Evolutionary conservation across 1,139 yeast genomes (phyloP), one percentile per base, ranked within the genome.

Genomic region (Lodderomyces beijingensis): DNA sequence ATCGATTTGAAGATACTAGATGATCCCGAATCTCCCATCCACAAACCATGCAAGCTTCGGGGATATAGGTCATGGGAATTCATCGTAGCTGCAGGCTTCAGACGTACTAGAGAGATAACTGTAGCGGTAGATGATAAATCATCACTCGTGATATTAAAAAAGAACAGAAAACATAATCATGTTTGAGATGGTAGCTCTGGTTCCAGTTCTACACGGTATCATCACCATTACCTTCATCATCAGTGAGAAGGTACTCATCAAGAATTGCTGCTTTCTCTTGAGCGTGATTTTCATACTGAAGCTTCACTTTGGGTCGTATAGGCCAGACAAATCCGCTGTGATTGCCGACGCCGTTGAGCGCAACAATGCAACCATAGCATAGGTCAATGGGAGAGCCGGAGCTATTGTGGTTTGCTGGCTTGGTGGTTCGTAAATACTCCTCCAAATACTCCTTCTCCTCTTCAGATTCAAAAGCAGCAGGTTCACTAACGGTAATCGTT

Each of bases 311-410:
- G 9, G 17, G 13, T 46, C 45, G 49, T 47, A 59, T 51, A 3
- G 87, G 85, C 88, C 89, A 81, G 2, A 51, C 44, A 13, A 77
- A 52, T 1, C 62, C 61, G 3, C 41, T 22, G 4, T 33, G 16
- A 43, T 47, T n/a, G 58, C 62, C 55, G 2, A 60, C 59, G 3
- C 70, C 66, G 2, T 74, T 70, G 36, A 82, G 52, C 18, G 79
- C 72, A 1, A 82, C 80, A 30, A 79, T 69, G 51, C 96, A 86
- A 1, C 95, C 95, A 50, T 85, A 86, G 49, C 96, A 86, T 10
- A 83, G 48, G 16, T 62, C 52, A 1, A 64, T 43, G 3, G 49
- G 55, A 4, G 25, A 28, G n/a, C 35, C 37, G 7, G 25, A 23
- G 8, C 12, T 9, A 13, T 32, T 20, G 3, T 18, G 10, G 28